A percentile compares a stretch with the other conserved stretches of the same genome.
These are phyloP conservation scores for Fusarium nygamai DNA, from an alignment of 2,329 filamentous ascomycete genomes.

Conservation along the genomic window DNA sequence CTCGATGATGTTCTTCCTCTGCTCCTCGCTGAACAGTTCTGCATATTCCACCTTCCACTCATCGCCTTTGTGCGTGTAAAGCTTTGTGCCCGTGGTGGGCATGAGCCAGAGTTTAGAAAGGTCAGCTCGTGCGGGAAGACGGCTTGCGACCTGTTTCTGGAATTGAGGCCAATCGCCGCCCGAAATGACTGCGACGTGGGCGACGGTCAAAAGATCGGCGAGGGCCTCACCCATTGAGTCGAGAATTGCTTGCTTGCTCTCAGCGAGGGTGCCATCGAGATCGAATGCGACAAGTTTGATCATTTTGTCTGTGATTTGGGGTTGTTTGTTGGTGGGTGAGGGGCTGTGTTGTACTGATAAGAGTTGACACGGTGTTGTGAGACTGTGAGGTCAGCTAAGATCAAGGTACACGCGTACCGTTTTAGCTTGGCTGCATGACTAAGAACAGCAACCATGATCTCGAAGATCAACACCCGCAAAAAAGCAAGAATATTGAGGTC, in stretches of 20 bases:
- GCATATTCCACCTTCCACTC: conserved; percentile 17
- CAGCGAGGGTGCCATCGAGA: conserved; percentile 19
- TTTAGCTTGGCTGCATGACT: neutral
- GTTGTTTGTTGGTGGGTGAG: neutral
- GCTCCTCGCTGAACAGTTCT: conserved; percentile 9
- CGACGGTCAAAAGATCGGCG: conserved; percentile 9
- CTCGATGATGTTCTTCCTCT: conserved; percentile 13
- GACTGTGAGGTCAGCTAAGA: neutral
- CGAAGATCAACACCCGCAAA: neutral
- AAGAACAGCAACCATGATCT: neutral
- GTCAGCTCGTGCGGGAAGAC: conserved; percentile 5
- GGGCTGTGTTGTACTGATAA: neutral
- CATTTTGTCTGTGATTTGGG: neutral
- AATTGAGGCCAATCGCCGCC: conserved; percentile 20
- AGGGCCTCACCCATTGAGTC: conserved; percentile 17
- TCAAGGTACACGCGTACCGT: neutral
- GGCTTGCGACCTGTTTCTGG: conserved; percentile 16
- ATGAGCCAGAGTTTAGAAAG: conserved; percentile 17
- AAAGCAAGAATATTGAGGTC: no score
- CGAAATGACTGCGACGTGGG: conserved; percentile 16
- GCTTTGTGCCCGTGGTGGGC: conserved; percentile 14
- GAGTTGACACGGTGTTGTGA: neutral
- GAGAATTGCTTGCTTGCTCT: conserved; percentile 18
- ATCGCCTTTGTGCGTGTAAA: conserved; percentile 10
- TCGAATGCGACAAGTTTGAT: conserved; percentile 20